Base-by-base conservation (phyloP, 345 rosid genomes). In the Rhodomyrtus tomentosa region DNA sequence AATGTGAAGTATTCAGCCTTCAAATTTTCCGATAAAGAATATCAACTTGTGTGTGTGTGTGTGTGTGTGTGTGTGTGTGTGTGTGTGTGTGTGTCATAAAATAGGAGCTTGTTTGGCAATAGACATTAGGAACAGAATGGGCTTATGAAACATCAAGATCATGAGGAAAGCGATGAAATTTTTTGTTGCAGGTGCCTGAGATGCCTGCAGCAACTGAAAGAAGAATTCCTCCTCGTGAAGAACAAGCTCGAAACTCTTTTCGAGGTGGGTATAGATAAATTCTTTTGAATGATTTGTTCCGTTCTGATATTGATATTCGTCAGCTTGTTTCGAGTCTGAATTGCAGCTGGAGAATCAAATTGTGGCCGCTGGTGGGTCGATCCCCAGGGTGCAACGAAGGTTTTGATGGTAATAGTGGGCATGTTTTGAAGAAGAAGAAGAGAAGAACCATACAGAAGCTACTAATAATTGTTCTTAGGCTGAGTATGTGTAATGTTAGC, bases 281-380 rank as follows among this genome's bases (percentile, higher is more conserved):
- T 29, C 4, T 36, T 21, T 40, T 22, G 22, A 27, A n/a, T 50
- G n/a, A 10, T 32, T 27, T 55, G 11, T 25, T 27, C 50, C 24
- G 82, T 32, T 73, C 50, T 48, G 27, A 80, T 36, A 82, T 85
- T 48, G 27, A 81, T 36, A 82, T 85, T 48, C 5, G 14, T 88
- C 29, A 16, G 73, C 38, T 29, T 59, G 38, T 59, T 27, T 59
- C 38, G 5, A 59, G 6, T 2, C 29, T 85, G 4, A 45, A 27
- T 83, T 87, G 88, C 92, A 95, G 99, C 82, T 95, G 90, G 98
- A 95, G 94, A 95, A 93, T 85, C 97, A 94, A 87, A 91, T 96
- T 81, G 91, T 92, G 88, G 95, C 97, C 21, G 95, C 94, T 82
- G 98, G 99, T 83, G 96, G 98, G 87, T 85, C 92, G 50, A 87